Evolutionary conservation across 2,329 filamentous ascomycete species (phyloP), one percentile per base, ranked within the genome.

Genomic region (Penicillium sp.): DNA sequence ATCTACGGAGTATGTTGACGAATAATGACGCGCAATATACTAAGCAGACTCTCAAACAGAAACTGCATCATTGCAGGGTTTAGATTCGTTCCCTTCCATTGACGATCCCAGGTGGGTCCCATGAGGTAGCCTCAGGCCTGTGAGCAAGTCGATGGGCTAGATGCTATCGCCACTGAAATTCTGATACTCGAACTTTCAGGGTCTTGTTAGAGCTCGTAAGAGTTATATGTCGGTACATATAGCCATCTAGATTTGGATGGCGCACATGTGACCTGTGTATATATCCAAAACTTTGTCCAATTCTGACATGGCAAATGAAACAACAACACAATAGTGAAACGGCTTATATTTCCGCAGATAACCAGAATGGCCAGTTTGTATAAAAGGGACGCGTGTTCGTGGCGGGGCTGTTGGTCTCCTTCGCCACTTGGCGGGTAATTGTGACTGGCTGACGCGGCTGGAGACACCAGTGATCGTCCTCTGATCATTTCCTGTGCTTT

Each of bases 381-480:
- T 16, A 41, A 41, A 13, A 12, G 39, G 54, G 57, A 59, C 57
- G 57, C 57, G 57, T 59, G 58, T 61, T 55, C 11, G 55, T 61
- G 58, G 55, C 35, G 53, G 30, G 29, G 31, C 31, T 11, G 34
- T n/a, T 50, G 56, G 53, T 46, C 49, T 52, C 48, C 28, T 46
- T 41, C 39, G 39, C 44, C 50, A 45, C 54, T 53, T 46, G n/a
- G n/a, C 41, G 37, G 28, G 9, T 35, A 34, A 22, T 10, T 46
- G 40, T 58, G 48, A 58, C 38, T 56, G 55, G 57, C 25, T 37
- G 41, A 40, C 19, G 46, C 47, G 50, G 48, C 50, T 54, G 56
- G 51, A 46, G 40, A 34, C 51, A 41, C 52, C 44, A 42, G 19
- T 44, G 57, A 59, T 60, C 56, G 52, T 53, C 56, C 33, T 55